Evolutionary conservation across 192 early-diverging fungal genomes (phyloP).

Genomic region (Entomortierella beljakovae): DNA sequence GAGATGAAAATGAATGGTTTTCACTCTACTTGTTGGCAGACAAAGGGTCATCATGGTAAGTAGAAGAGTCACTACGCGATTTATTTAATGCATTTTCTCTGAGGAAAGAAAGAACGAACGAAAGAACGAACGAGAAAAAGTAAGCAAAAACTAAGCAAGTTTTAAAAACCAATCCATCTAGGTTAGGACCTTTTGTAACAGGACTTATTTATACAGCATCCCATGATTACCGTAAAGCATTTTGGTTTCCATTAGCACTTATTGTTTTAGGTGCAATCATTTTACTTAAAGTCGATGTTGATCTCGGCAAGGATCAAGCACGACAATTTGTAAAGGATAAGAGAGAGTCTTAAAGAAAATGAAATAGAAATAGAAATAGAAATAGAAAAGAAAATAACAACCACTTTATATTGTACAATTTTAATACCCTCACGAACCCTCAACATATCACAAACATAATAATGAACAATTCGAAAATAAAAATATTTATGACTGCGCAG

Average conservation of each 20-base stretch:
- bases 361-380: not conserved
- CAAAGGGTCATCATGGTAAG: conserved; percentile 66
- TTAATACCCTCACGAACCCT: too few species aligned
- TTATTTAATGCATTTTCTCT: conserved; percentile 1
- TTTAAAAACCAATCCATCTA: not conserved
- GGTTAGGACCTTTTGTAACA: conserved; percentile 62
- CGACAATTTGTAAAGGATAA: conserved; percentile 31
- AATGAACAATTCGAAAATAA: too few species aligned
- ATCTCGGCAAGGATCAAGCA: conserved; percentile 64
- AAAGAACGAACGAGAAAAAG: too few species aligned
- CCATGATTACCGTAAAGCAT: conserved; percentile 58
- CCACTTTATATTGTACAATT: too few species aligned
- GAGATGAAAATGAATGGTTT: conserved; percentile 76
- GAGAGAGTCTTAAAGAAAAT: conserved; percentile 8
- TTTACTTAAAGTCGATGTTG: conserved; percentile 53
- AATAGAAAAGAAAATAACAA: not conserved
- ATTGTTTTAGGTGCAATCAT: conserved; percentile 57
- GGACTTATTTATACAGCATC: conserved; percentile 50
- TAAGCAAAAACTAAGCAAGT: not conserved
- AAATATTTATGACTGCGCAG: too few species aligned
- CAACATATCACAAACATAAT: too few species aligned
- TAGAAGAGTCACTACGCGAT: not conserved
- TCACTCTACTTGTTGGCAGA: conserved; percentile 71
- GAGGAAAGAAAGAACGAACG: not conserved
- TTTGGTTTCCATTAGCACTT: conserved; percentile 58